Evolutionary conservation across 1,284 basidiomycete genomes (phyloP), one percentile per base, ranked within the genome.

Genomic region (Pterulicium gracile): DNA sequence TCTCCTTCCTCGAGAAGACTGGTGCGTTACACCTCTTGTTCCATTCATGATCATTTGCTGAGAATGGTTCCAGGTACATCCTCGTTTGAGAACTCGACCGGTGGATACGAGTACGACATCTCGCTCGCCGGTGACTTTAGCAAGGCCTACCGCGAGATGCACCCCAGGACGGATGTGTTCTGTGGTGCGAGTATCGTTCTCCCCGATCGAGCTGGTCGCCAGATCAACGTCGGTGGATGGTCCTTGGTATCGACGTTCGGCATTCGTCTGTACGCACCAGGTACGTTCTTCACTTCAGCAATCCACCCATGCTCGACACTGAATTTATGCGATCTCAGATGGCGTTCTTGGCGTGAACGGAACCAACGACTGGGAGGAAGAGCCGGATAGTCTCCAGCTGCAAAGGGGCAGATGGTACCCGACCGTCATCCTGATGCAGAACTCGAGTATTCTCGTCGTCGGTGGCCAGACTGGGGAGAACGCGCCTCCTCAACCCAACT

Each of bases 321-420:
- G n/a, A 15, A 7, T 12, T 14, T 34, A 5, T 19, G 14, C 19
- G n/a, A 7, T 3, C 35, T 15, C 80, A 14, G 68, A 76, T 52
- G 80, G 80, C 10, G 59, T 57, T 35, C 61, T 68, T 15, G 80
- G 79, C 18, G 70, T 74, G 22, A 80, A 80, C 49, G 71, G 72
- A 4, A 80, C 78, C 3, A 79, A 74, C 49, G 77, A 82, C 52
- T 82, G 79, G 80, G 72, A 82, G 58, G 79, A 82, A 58, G 69
- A 81, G 52, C 64, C 61, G 49, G 47, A 72, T 0, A 62, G 65
- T 20, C 64, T 82, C 7, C 52, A 55, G 14, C 63, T 81, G 19
- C n/a, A n/a, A n/a, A n/a, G n/a, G n/a, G n/a, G n/a, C 24, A 69
- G 83, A 21, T 83, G 83, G 83, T 88, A 88, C 56, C 84, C 84